Evolutionary conservation across 305 asterid genomes (phyloP), one percentile per base, ranked within the genome.

Genomic region (Fraxinus nigra): DNA sequence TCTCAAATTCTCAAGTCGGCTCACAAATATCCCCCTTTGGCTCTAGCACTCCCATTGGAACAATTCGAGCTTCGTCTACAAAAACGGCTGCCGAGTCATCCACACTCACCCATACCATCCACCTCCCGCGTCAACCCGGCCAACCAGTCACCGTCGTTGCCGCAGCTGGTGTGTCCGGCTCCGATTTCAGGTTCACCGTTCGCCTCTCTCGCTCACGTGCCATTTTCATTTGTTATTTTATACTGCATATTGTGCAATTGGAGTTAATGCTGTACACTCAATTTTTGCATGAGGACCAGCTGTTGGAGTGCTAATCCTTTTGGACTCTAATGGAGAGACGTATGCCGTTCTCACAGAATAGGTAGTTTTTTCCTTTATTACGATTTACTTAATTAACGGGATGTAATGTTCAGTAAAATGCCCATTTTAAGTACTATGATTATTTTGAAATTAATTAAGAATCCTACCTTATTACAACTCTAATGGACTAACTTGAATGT

Each of bases 241-340:
- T n/a, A n/a, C n/a, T n/a, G n/a, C n/a, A n/a, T n/a, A n/a, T n/a
- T n/a, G n/a, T n/a, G n/a, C n/a, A n/a, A n/a, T n/a, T n/a, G n/a
- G n/a, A n/a, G n/a, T n/a, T n/a, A n/a, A n/a, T n/a, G n/a, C n/a
- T n/a, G n/a, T n/a, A n/a, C n/a, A n/a, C n/a, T n/a, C n/a, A n/a
- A n/a, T 92, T 78, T 95, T 95, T 84, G 93, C 97, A 14, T 91
- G 98, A 85, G 98, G 98, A 74, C 95, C 98, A 35, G 98, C 98
- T 84, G 98, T 95, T 86, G 97, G 97, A 1, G 98, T 95, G 87
- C 92, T 95, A 69, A 92, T 95, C 86, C 96, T 95, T 40, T 88
- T 95, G 90, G 93, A 92, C 40, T 92, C 93, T 8, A 94, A 93
- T 84, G 97, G 94, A 72, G 93, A 91, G 89, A 91, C 95, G 65